Conservation (phyloP, 2,329 filamentous ascomycete genomes). For the Cucurbitaria berberidis region DNA sequence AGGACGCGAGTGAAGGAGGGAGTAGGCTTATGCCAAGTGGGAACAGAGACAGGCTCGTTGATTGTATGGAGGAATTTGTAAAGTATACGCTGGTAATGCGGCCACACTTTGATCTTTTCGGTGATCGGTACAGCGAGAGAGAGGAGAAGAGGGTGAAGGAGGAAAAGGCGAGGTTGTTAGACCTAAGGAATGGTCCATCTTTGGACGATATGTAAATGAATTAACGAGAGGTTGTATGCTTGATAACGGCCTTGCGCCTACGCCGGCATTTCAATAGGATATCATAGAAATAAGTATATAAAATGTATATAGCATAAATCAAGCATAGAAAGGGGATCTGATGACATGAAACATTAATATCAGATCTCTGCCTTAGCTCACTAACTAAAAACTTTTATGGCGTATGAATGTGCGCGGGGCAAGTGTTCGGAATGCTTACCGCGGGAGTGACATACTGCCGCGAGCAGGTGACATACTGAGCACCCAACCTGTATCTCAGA, state of each 20-base stretch:
- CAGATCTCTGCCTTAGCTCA: too few species aligned
- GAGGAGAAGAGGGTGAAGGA: slow-evolving; percentile 48
- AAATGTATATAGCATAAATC: too few species aligned
- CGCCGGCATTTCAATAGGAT: too few species aligned
- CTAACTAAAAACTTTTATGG: too few species aligned
- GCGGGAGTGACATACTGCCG: background rate
- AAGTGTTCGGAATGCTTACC: background rate
- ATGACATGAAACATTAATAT: too few species aligned
- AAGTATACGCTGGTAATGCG: slow-evolving; percentile 72
- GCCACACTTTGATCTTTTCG: slow-evolving; percentile 65
- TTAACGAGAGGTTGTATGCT: background rate
- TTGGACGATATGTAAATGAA: slow-evolving; percentile 1
- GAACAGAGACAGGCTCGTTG: slow-evolving; percentile 66
- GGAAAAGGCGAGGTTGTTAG: slow-evolving; percentile 8
- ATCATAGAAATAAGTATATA: slow-evolving; percentile 2
- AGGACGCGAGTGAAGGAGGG: slow-evolving; percentile 53
- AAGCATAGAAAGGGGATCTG: too few species aligned
- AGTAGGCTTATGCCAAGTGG: slow-evolving; percentile 61
- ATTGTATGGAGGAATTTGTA: slow-evolving; percentile 74
- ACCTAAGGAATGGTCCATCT: background rate
- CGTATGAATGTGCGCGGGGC: background rate
- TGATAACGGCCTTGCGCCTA: background rate
- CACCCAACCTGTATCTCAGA: background rate
- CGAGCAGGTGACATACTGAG: background rate
- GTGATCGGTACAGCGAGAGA: slow-evolving; percentile 68